These are phyloP conservation scores for Sabuloglossum arenarium DNA, from an alignment of 495 filamentous ascomycete species.

Conservation along the genomic window DNA sequence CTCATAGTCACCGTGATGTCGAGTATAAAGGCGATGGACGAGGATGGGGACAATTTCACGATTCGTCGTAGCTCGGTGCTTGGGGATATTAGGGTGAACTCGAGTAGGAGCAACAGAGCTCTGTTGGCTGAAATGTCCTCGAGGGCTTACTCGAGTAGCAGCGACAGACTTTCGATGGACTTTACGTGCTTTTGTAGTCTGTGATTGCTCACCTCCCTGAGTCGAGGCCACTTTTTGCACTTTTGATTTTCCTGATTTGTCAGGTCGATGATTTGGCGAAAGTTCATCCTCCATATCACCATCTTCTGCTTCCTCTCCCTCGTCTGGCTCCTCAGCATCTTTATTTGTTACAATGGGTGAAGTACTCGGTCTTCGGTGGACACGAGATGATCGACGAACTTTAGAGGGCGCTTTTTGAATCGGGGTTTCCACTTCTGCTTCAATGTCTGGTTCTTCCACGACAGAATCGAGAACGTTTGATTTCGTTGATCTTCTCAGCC, in stretches of 20 bases:
- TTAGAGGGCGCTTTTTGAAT: background rate
- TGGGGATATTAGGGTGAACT: background rate
- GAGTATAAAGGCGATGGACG: background rate
- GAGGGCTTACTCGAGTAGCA: background rate
- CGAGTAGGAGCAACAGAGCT: background rate
- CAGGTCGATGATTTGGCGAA: too few relatives aligned
- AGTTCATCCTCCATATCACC: too few relatives aligned
- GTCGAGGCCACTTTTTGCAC: too few relatives aligned
- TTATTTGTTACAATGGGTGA: background rate
- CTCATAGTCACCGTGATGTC: slow-evolving; percentile 14
- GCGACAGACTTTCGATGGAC: background rate
- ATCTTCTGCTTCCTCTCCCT: background rate
- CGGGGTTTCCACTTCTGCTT: background rate
- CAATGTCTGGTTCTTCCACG: background rate
- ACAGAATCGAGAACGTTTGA: background rate
- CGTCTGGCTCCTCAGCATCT: background rate
- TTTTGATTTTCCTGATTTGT: too few relatives aligned
- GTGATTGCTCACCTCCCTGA: background rate
- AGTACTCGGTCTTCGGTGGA: background rate
- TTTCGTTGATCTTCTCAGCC: background rate
- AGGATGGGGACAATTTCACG: background rate
- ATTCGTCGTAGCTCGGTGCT: background rate
- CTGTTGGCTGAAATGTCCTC: background rate
- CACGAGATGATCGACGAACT: background rate
- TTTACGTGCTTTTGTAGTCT: background rate